Percentiles rank a stretch among this genome's conserved stretches.
phyloP scores from a whole-genome alignment of 2,329 filamentous ascomycete genomes.

The Arthroderma uncinatum region DNA sequence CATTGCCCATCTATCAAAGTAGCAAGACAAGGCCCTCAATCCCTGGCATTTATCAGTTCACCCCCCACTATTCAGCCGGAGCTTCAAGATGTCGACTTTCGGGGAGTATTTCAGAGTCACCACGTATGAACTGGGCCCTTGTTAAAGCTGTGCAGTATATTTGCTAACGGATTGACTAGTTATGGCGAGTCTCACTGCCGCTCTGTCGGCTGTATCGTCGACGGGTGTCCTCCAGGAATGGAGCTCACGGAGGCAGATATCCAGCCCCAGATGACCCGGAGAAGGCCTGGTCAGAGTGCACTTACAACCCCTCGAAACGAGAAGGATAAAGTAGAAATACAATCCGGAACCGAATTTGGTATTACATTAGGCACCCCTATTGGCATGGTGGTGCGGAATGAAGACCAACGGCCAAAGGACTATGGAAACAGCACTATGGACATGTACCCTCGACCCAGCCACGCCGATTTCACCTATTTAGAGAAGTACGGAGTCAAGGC shows the following conservation, averaged over 20 bases:
- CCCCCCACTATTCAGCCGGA: not conserved
- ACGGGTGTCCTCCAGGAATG: slow-evolving; percentile 82
- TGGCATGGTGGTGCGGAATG: slow-evolving; percentile 73
- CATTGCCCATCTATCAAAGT: not conserved
- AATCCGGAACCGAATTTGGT: slow-evolving; percentile 84
- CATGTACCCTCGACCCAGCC: slow-evolving; percentile 76
- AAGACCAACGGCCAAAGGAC: slow-evolving; percentile 87
- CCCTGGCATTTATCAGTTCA: not conserved
- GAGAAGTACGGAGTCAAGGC: slow-evolving; percentile 96
- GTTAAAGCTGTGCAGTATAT: slow-evolving; percentile 10
- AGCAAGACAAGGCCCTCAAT: not conserved
- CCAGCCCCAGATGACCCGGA: slow-evolving; percentile 85
- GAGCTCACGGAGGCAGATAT: slow-evolving; percentile 75
- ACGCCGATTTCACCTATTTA: slow-evolving; percentile 94
- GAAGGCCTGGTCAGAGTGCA: slow-evolving; percentile 76
- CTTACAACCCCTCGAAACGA: slow-evolving; percentile 90
- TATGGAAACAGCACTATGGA: slow-evolving; percentile 88
- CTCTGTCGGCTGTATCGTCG: slow-evolving; percentile 88
- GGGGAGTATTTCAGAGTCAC: slow-evolving; percentile 66
- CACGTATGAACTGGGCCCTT: slow-evolving; percentile 42
- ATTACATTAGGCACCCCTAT: slow-evolving; percentile 86
- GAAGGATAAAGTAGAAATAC: slow-evolving; percentile 82
- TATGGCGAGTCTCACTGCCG: slow-evolving; percentile 85
- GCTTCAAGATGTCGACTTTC: slow-evolving; percentile 62
- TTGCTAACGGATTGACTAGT: slow-evolving; percentile 31